Evolutionary conservation across 495 filamentous ascomycete genomes (phyloP), one percentile per base, ranked within the genome.

Genomic region (Hyphodiscus hymeniophilus): DNA sequence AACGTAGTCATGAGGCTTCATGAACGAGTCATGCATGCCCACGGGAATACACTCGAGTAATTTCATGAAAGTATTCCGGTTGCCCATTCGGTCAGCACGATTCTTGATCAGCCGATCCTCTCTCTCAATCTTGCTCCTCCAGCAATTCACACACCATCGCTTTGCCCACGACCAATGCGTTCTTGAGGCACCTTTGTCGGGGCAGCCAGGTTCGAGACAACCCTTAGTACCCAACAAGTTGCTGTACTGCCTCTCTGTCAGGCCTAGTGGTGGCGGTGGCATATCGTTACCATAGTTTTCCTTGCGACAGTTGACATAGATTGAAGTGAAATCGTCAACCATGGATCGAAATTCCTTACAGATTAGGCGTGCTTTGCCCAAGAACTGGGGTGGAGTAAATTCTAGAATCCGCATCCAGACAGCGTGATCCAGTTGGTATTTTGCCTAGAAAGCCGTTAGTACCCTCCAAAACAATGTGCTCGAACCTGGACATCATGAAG

Each of bases 381-480:
- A 30, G 41, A 60, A 57, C 4, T 51, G 35, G n/a, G 51, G 51
- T 31, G 58, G 58, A 1, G 51, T 52, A 26, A 50, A 52, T 32
- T 60, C 54, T n/a, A 60, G 39, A 24, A 60, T 55, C 12, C 50
- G 42, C 49, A 59, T 52, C 48, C 45, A 59, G 43, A 59, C 44
- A 32, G 50, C 49, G 7, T 48, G 13, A 22, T 32, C 36, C 2
- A 57, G 12, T 8, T 12, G 16, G 7, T 56, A 38, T 23, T 47
- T 51, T n/a, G 43, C 35, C 42, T 56, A 12, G 15, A 7, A 24
- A 10, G 13, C 16, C 5, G 34, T 47, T 39, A 47, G 34, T 47
- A 15, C 13, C 41, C 16, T 43, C 41, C 26, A 10, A n/a, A 3
- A 32, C 8, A 16, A 24, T 36, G 12, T 3, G n/a, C n/a, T n/a